These are phyloP conservation scores for Candida montana DNA, from an alignment of 805 yeast genomes.

Conservation along the genomic window DNA sequence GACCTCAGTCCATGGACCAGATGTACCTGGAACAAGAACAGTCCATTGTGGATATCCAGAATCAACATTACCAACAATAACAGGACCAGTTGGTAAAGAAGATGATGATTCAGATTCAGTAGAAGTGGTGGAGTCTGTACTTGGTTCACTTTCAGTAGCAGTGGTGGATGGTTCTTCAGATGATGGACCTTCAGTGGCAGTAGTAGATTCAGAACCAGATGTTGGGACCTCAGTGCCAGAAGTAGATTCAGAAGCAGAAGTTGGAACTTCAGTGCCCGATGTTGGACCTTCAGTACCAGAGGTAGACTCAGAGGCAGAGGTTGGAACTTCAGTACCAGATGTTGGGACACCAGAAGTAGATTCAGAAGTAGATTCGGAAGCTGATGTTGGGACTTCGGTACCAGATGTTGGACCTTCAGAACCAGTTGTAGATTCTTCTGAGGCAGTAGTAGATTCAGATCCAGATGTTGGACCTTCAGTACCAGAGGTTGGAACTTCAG, in stretches of 20 bases:
- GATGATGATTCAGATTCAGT: not conserved
- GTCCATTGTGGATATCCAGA: constrained; percentile 3
- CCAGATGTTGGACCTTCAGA: too few species aligned
- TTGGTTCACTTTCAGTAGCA: not conserved
- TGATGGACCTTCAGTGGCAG: not conserved
- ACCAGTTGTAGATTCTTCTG: not conserved
- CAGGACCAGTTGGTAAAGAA: not conserved
- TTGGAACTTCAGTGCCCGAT: not conserved
- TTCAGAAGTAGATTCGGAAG: not conserved
- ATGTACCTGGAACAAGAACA: constrained; percentile 1
- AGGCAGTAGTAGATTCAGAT: not conserved
- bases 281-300: not conserved
- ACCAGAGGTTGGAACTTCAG: not conserved
- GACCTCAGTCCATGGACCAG: constrained; percentile 5
- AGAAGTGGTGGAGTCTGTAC: not conserved
- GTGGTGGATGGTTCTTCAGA: not conserved
- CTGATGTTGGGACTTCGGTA: not conserved
- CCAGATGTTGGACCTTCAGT: too few species aligned
- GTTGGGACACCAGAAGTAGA: not conserved
- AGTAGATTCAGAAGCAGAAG: not conserved
- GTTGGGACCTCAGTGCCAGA: not conserved
- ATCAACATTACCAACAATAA: not conserved
- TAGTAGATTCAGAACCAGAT: not conserved
- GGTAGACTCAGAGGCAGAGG: not conserved
- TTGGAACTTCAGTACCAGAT: not conserved